Percentiles rank a stretch among this genome's conserved stretches.
Conservation (phyloP, 345 rosid species). For the Eucalyptus curtisii region DNA sequence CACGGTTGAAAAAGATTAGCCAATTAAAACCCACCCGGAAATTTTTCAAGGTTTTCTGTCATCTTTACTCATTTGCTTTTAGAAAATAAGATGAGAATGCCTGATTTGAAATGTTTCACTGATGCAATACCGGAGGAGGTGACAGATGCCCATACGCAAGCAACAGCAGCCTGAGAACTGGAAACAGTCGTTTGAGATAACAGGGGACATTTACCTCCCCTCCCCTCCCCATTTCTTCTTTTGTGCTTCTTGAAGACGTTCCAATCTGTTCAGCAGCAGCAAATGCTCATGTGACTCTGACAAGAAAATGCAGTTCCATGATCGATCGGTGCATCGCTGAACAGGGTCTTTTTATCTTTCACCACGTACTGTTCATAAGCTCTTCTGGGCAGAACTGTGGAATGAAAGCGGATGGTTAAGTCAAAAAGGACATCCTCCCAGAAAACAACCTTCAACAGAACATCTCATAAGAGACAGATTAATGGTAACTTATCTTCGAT, state of each 20-base stretch:
- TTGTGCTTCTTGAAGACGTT: background rate
- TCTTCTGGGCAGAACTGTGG: background rate
- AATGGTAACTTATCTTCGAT: background rate
- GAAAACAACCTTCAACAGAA: background rate
- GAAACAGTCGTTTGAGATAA: background rate
- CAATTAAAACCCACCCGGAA: background rate
- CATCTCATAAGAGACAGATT: background rate
- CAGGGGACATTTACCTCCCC: background rate
- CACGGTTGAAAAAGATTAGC: background rate
- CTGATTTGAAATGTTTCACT: background rate
- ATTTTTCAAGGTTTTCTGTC: background rate
- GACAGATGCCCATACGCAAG: background rate
- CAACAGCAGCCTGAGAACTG: background rate
- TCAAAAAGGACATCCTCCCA: background rate
- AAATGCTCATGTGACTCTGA: background rate
- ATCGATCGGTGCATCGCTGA: background rate
- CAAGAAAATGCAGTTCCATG: background rate
- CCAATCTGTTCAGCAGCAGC: background rate
- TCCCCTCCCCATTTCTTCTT: background rate
- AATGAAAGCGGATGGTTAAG: background rate
- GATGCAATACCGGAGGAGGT: slow-evolving; percentile 1
- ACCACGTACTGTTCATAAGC: background rate
- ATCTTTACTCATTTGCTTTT: background rate
- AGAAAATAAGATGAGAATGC: background rate
- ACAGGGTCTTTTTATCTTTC: background rate